A percentile compares a stretch with the other conserved stretches of the same genome.
Evolutionary conservation across 192 early-diverging fungal genomes (phyloP).

Genomic region (Pecoramyces ruminantium): DNA sequence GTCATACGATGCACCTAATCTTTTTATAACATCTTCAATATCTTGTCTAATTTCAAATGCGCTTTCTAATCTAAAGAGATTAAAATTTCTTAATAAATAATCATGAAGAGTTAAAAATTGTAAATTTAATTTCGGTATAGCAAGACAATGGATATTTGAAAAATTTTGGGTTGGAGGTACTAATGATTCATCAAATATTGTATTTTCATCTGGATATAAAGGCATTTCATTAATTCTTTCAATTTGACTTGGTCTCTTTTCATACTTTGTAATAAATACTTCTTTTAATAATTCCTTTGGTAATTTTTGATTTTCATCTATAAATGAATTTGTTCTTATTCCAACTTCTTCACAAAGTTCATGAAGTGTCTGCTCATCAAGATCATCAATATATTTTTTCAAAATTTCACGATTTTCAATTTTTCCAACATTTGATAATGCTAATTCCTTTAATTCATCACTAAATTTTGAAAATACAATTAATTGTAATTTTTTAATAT

Average conservation of each 20-base stretch:
- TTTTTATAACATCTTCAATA: slow-evolving; percentile 68
- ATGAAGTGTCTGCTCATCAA: slow-evolving; percentile 22
- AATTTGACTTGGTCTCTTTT: slow-evolving; percentile 45
- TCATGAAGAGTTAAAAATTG: slow-evolving; percentile 89
- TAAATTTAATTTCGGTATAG: slow-evolving; percentile 77
- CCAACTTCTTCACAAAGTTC: slow-evolving; percentile 39
- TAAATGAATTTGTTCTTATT: slow-evolving; percentile 32
- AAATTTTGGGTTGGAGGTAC: slow-evolving; percentile 17
- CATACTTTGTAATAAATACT: slow-evolving; percentile 30
- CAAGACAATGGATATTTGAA: slow-evolving; percentile 44
- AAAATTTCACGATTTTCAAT: slow-evolving; percentile 33
- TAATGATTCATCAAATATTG: slow-evolving; percentile 51
- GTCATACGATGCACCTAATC: slow-evolving; percentile 51
- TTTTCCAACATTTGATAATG: slow-evolving; percentile 47
- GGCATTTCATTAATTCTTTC: slow-evolving; percentile 49
- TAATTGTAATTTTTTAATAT: slow-evolving; percentile 53
- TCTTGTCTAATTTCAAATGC: slow-evolving; percentile 72
- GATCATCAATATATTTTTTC: slow-evolving; percentile 28
- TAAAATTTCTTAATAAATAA: slow-evolving; percentile 73
- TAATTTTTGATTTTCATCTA: slow-evolving; percentile 4
- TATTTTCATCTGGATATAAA: slow-evolving; percentile 60
- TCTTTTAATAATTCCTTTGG: slow-evolving; percentile 35
- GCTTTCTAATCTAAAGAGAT: slow-evolving; percentile 65
- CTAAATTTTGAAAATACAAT: slow-evolving; percentile 53
- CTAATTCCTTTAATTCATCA: slow-evolving; percentile 49